Conservation (phyloP, 768 basidiomycete species). For the Sporobolomyces roseus region DNA sequence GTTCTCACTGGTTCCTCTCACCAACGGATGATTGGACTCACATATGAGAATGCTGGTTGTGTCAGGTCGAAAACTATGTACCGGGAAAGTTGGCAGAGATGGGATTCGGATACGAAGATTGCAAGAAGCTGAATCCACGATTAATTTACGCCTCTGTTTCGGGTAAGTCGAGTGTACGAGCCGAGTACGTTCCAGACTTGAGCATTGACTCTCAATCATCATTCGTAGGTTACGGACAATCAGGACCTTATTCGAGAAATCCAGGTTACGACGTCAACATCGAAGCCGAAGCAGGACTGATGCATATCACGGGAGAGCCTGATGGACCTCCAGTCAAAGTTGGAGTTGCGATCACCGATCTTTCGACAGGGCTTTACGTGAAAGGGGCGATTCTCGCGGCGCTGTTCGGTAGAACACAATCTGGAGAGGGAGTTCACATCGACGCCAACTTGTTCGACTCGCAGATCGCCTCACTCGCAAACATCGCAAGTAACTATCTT, state of each 20-base stretch:
- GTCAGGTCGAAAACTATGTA: constrained; percentile 41
- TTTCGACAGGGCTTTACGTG: constrained; percentile 62
- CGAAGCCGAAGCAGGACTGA: constrained; percentile 81
- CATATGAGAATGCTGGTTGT: neutral
- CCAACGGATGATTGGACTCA: no score
- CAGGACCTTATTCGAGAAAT: constrained; percentile 75
- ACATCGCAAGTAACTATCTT: constrained; percentile 89
- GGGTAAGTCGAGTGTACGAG: constrained; percentile 53
- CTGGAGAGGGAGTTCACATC: constrained; percentile 82
- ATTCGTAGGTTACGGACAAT: constrained; percentile 81
- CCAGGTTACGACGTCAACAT: constrained; percentile 60
- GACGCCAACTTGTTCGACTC: constrained; percentile 90
- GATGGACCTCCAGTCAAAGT: constrained; percentile 84
- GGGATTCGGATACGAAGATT: constrained; percentile 82
- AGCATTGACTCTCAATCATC: no score
- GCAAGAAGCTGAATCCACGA: constrained; percentile 67
- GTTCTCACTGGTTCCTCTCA: neutral
- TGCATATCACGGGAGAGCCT: constrained; percentile 68
- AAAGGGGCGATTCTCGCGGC: constrained; percentile 92
- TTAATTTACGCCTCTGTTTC: constrained; percentile 87
- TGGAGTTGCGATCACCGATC: constrained; percentile 77
- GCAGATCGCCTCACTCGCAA: constrained; percentile 82
- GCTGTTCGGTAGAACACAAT: constrained; percentile 71
- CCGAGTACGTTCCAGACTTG: no score
- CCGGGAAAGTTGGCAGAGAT: constrained; percentile 70